These are phyloP conservation scores for Komagataella populi DNA, from an alignment of 805 yeast genomes.

Conservation along the genomic window DNA sequence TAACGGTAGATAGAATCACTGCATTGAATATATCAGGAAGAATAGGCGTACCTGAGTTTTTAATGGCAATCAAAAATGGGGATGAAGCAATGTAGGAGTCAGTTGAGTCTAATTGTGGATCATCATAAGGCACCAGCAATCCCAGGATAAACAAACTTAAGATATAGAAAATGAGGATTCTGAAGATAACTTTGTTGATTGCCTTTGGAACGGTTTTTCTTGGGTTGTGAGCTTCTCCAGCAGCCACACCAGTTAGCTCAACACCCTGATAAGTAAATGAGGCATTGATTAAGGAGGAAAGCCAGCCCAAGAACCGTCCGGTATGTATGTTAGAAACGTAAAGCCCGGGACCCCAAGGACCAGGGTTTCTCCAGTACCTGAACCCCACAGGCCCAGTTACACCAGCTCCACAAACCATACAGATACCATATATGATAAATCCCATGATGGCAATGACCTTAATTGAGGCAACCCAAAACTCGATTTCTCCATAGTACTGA, in stretches of 20 bases:
- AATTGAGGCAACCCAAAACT: conserved; percentile 58
- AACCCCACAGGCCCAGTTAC: conserved; percentile 57
- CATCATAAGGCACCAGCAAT: conserved; percentile 53
- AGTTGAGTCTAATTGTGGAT: conserved; percentile 28
- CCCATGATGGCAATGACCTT: conserved; percentile 61
- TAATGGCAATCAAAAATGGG: conserved; percentile 61
- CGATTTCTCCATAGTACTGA: conserved; percentile 57
- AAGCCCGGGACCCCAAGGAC: conserved; percentile 59
- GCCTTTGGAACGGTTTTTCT: conserved; percentile 60
- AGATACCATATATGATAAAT: conserved; percentile 50
- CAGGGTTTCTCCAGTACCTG: conserved; percentile 71
- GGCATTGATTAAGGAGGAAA: conserved; percentile 53
- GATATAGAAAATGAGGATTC: conserved; percentile 56
- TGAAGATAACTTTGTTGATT: conserved; percentile 49
- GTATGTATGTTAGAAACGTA: conserved; percentile 31
- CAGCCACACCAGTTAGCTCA: conserved; percentile 61
- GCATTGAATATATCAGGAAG: conserved; percentile 64
- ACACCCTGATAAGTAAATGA: conserved; percentile 78
- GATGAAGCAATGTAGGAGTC: conserved; percentile 37
- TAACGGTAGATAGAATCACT: conserved; percentile 49
- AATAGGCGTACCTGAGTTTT: conserved; percentile 50
- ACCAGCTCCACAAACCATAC: conserved; percentile 70
- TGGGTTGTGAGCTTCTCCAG: conserved; percentile 63
- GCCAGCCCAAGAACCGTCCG: conserved; percentile 56
- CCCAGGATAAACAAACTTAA: conserved; percentile 56